Percentiles rank a stretch among this genome's conserved stretches.
Conservation (phyloP, 768 basidiomycete genomes). For the Pulveroboletus sp. region DNA sequence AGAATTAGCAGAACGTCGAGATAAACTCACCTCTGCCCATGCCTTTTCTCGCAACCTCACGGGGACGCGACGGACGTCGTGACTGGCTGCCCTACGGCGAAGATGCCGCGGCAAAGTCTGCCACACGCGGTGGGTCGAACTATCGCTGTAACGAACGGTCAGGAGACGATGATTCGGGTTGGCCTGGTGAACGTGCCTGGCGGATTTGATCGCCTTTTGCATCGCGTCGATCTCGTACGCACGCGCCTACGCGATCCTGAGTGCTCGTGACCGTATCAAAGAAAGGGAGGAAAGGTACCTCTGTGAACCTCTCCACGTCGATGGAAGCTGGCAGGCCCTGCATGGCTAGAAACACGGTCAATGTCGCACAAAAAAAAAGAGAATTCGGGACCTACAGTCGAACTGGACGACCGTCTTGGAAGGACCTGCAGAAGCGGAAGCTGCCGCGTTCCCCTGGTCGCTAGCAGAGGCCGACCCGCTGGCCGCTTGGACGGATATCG, state of each 20-base stretch:
- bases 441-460: constrained; percentile 27
- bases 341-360: constrained; percentile 39
- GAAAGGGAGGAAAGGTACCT: constrained; percentile 43
- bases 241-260: constrained; percentile 53
- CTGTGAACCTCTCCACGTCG: constrained; percentile 85
- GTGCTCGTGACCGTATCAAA: background rate
- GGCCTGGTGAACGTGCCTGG: constrained; percentile 45
- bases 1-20: background rate
- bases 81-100: constrained; percentile 88
- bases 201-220: constrained; percentile 79
- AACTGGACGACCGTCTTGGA: constrained; percentile 37
- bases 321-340: constrained; percentile 65
- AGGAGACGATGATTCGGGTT: background rate
- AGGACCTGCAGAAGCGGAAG: constrained; percentile 31
- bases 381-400: constrained; percentile 34
- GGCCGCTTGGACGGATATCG: constrained; percentile 56
- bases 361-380: background rate
- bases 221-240: constrained; percentile 89
- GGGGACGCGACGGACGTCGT: constrained; percentile 90
- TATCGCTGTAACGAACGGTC: constrained; percentile 41
- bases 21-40: constrained; percentile 61
- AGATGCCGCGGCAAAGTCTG: constrained; percentile 91
- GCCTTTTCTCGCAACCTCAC: constrained; percentile 79
- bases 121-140: constrained; percentile 80
- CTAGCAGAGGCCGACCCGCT: constrained; percentile 5